Percentiles rank a stretch among this genome's conserved stretches.
Conservation (phyloP, 768 basidiomycete species). For the Naganishia onofrii region DNA sequence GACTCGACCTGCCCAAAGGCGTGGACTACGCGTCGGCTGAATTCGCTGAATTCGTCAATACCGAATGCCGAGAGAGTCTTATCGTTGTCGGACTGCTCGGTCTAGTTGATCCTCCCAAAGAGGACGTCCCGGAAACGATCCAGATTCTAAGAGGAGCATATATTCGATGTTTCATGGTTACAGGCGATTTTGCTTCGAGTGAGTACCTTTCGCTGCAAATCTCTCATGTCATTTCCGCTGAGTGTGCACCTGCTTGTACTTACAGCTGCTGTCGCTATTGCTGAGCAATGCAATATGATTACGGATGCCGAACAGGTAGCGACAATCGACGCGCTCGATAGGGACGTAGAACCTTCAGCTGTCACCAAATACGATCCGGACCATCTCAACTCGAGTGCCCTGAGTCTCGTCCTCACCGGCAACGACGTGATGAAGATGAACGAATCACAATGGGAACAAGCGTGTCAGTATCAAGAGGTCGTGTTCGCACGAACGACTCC, state of each 20-base stretch:
- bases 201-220: neutral
- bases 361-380: conserved; percentile 51
- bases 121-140: conserved; percentile 58
- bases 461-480: conserved; percentile 51
- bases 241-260: neutral
- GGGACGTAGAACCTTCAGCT: conserved; percentile 38
- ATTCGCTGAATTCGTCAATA: conserved; percentile 56
- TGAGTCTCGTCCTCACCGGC: conserved; percentile 47
- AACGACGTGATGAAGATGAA: conserved; percentile 50
- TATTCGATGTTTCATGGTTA: conserved; percentile 66
- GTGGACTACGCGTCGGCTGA: conserved; percentile 49
- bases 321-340: conserved; percentile 40
- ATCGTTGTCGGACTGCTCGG: conserved; percentile 63
- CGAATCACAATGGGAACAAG: conserved; percentile 51
- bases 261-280: conserved; percentile 57
- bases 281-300: conserved; percentile 63
- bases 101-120: conserved; percentile 62
- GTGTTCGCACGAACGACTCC: conserved; percentile 67
- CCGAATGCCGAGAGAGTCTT: conserved; percentile 55
- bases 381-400: conserved; percentile 50
- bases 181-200: conserved; percentile 59
- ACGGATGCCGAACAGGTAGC: conserved; percentile 46
- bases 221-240: neutral
- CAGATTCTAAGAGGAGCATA: conserved; percentile 57
- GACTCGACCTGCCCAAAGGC: conserved; percentile 49